Evolutionary conservation across 176 grass and related monocot species (phyloP), one percentile per base, ranked within the genome.

Genomic region (Oryza glumipatula): DNA sequence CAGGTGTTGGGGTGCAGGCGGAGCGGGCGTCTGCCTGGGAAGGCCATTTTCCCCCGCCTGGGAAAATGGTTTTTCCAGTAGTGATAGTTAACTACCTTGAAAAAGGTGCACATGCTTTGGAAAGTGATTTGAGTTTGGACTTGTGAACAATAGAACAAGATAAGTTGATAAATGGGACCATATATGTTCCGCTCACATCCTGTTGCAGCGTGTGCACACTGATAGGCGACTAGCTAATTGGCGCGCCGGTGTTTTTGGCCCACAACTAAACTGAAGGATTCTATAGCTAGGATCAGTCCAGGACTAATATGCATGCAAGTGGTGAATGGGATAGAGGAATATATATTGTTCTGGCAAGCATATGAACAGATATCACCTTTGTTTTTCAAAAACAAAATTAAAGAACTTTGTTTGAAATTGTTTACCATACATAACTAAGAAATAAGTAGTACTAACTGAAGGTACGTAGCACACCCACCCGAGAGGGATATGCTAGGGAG

Each of bases 251-350:
- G 35, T n/a, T 1, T 1, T 70, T 41, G 58, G 58, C 0, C 21
- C 58, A 63, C 58, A 63, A 23, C n/a, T 61, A 61, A 61, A 63
- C 58, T 63, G 21, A 63, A 63, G n/a, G n/a, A 63, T 63, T 63
- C 21, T 63, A 63, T 23, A 63, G 58, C 21, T 11, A 23, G 58
- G 2, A 23, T n/a, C n/a, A n/a, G 9, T 9, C 7, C 13, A 63
- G 58, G 54, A 15, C 54, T 21, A 58, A 7, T 38, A 56, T 21
- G 51, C 51, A 54, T 54, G 52, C 52, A 58, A 58, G 54, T 58
- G 54, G 54, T 7, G 17, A 58, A 58, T 58, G 54, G 5, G 54
- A 17, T 58, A 56, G 19, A 58, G 19, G 54, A 56, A 56, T 56
- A 56, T 56, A 56, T 56, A 56, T 56, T 56, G 4, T 56, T 56